Base-by-base conservation (phyloP, 2,329 filamentous ascomycete species). In the Plectosphaerella cucumerina region DNA sequence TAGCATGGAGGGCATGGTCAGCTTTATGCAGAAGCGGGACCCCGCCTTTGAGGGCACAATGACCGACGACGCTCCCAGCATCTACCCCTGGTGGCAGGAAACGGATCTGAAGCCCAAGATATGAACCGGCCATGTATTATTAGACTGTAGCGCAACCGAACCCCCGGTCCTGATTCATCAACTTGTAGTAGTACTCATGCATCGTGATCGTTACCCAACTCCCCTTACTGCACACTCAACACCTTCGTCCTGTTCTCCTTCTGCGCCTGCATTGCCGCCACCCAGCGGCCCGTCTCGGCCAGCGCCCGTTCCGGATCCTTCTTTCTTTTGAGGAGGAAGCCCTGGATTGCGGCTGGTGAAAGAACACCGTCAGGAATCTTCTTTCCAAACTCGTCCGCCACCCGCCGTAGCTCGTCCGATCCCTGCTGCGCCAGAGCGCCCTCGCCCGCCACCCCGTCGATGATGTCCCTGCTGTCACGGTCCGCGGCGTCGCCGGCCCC, bases 11-110 rank as follows among this genome's bases (percentile, higher is more conserved):
- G 86, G 86, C 3, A 80, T 89, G 6, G 62, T 74, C 49, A 83
- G 83, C n/a, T 90, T 90, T 64, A 66, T 88, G 62, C 73, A 89
- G 68, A 89, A 89, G 72, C 72, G 86, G 47, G 72, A 75, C 51
- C 81, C 84, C 1, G 70, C 77, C 12, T 89, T 90, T 59, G 72
- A 68, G 34, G 85, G 75, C 2, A 81, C 74, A 6, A 75, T 87
- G 67, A 78, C 82, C 20, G 72, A 77, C 31, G 78, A 87, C 62
- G 73, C 76, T 9, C 83, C 86, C 2, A 65, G 66, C 1, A 74
- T 73, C 14, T 87, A 84, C 66, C 87, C 85, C 0, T 90, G 86
- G 86, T 89, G 86, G 85, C 68, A 76, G 45, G 76, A 79, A 12
- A 65, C 65, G 22, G 65, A 70, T 48, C 59, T 68, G 35, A 59